A percentile compares a stretch with the other conserved stretches of the same genome.
Evolutionary conservation across 495 filamentous ascomycete species (phyloP).

Genomic region (Penicillium coffeae): DNA sequence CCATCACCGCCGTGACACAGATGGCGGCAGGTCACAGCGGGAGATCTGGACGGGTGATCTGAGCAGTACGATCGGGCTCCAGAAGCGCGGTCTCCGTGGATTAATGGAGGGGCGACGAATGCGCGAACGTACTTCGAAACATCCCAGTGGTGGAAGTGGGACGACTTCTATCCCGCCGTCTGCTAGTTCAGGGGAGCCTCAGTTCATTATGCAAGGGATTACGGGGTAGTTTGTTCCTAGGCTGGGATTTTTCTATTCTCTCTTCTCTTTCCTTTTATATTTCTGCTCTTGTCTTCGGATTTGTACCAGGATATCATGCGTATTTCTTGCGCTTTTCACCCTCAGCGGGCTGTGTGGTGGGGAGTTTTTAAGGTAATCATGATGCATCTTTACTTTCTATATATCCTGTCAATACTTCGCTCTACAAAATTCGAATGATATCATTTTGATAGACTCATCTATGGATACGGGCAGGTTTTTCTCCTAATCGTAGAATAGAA

Average conservation of each 20-base stretch:
- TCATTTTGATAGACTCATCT: not conserved
- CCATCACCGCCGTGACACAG: constrained; percentile 33
- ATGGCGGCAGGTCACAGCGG: constrained; percentile 26
- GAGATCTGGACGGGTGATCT: constrained; percentile 82
- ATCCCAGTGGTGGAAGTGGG: constrained; percentile 23
- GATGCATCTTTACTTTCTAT: not conserved
- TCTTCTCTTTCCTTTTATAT: not conserved
- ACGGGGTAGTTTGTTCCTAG: constrained; percentile 10
- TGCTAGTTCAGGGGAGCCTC: constrained; percentile 14
- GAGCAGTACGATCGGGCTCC: constrained; percentile 91
- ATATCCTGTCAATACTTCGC: not conserved
- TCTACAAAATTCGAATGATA: not conserved
- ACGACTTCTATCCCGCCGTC: constrained; percentile 16
- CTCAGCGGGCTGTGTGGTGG: not conserved
- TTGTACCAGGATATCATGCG: not conserved
- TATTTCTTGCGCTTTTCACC: not conserved
- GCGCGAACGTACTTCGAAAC: constrained; percentile 60
- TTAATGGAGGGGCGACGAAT: constrained; percentile 93
- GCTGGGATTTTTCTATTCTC: not conserved
- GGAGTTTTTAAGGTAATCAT: too few species aligned
- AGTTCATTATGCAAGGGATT: constrained; percentile 17
- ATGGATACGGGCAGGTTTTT: too few species aligned
- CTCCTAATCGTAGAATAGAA: too few species aligned
- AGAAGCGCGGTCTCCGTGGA: constrained; percentile 87
- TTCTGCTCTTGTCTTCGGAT: not conserved